phyloP scores from a whole-genome alignment of 192 early-diverging fungal species.

The Coemansia sp. region DNA sequence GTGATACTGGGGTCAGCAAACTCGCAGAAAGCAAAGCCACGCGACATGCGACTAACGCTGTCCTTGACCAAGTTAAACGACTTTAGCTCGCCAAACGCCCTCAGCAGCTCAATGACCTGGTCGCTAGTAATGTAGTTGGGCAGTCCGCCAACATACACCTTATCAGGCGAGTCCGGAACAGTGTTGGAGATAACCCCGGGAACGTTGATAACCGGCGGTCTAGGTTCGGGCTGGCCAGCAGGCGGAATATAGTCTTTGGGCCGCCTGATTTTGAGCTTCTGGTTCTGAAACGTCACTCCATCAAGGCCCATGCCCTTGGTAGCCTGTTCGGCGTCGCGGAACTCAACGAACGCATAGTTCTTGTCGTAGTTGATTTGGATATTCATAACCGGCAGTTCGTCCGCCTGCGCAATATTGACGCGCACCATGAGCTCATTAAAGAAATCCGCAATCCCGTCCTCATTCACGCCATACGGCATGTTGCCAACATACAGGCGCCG shows the following conservation, averaged over 20 bases:
- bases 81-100: conserved; percentile 89
- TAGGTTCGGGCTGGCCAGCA: conserved; percentile 57
- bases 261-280: conserved; percentile 84
- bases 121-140: conserved; percentile 86
- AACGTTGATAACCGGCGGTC: conserved; percentile 61
- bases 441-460: conserved; percentile 71
- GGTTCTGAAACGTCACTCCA: conserved; percentile 79
- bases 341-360: conserved; percentile 96
- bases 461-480: conserved; percentile 73
- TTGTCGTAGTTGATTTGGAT: conserved; percentile 93
- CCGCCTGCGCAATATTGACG: conserved; percentile 66
- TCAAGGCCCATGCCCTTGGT: conserved; percentile 91
- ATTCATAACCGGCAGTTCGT: conserved; percentile 69
- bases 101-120: conserved; percentile 90
- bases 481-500: conserved; percentile 90
- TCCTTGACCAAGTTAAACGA: conserved; percentile 95
- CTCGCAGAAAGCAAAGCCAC: conserved; percentile 97
- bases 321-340: conserved; percentile 84
- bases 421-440: conserved; percentile 86
- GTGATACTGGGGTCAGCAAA: conserved; percentile 85
- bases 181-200: conserved; percentile 84
- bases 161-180: conserved; percentile 88
- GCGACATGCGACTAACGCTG: conserved; percentile 66
- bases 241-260: conserved; percentile 88
- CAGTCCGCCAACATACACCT: conserved; percentile 92